Base-by-base conservation (phyloP, 345 rosid genomes). In the Cardamine resedifolia region DNA sequence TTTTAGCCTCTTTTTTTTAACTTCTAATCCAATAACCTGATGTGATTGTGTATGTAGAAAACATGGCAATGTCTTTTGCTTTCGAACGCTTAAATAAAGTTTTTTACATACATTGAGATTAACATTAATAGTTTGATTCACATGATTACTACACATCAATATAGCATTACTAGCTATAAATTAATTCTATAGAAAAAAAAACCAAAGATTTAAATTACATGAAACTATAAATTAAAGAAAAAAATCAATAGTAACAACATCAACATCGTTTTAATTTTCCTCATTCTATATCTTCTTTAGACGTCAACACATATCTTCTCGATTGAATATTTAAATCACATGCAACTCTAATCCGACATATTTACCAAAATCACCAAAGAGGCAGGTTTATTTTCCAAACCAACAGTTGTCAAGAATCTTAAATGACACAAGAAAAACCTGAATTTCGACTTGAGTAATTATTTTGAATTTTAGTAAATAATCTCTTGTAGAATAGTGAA, bases 21-120 rank as follows among this genome's bases (percentile, higher is more conserved):
- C 28, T 31, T 64, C 11, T 12, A 34, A 9, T 57, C 27, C 15
- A 7, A 15, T 31, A 56, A 45, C 34, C 26, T 73, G 11, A 34
- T 64, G 44, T 65, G 71, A 53, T 47, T 44, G 49, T 56, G 26
- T 10, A 19, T 64, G 57, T 63, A 48, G 47, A 55, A 52, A 45
- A 18, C 64, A 49, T 60, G 39, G 26, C 10, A 49, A 47, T 71
- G 51, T 18, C n/a, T 43, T 16, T 21, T 33, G 15, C 15, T 56
- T 27, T 30, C 3, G 28, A 68, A 28, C n/a, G 11, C 9, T 30
- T 11, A 2, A 43, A 53, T 55, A 55, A 38, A 68, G 39, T 68
- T 39, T 21, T 23, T 31, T 31, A 14, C 6, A 6, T 24, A 24
- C 60, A 51, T 11, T 34, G 58, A 30, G 15, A 21, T 28, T 65